A percentile compares a stretch with the other conserved stretches of the same genome.
Conservation (phyloP, 108 stramenopile species). For the Nitzschia sp. region DNA sequence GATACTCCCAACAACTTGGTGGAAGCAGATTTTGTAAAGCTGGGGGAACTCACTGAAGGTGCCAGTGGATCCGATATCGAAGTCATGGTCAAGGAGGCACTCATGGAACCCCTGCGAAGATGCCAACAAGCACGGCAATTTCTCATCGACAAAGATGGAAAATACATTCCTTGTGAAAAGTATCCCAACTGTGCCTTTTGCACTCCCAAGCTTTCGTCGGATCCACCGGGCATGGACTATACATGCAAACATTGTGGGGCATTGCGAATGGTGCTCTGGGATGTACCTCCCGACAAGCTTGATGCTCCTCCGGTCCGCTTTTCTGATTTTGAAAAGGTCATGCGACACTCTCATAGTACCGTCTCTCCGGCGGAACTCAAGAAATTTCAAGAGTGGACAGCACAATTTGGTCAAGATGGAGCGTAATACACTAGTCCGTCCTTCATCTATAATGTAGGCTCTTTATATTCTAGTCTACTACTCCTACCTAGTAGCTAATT, state of each 20-base stretch:
- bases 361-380: constrained; percentile 93
- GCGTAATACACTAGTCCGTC: constrained; percentile 40
- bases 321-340: constrained; percentile 78
- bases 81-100: constrained; percentile 95
- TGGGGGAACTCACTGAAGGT: constrained; percentile 86
- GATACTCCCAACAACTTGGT: constrained; percentile 89
- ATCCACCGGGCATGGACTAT: constrained; percentile 66
- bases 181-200: constrained; percentile 94
- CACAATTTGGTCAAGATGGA: constrained; percentile 97
- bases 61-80: constrained; percentile 94
- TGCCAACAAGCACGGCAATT: constrained; percentile 97
- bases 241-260: constrained; percentile 90
- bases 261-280: constrained; percentile 91
- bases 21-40: constrained; percentile 78
- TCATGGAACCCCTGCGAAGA: constrained; percentile 96
- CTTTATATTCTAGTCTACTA: neutral
- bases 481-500: neutral
- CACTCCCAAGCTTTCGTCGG: constrained; percentile 84
- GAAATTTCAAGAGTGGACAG: constrained; percentile 95
- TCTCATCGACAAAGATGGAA: constrained; percentile 51
- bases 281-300: constrained; percentile 85
- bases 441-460: neutral
- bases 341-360: constrained; percentile 74
- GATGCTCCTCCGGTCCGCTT: constrained; percentile 72
- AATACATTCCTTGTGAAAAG: constrained; percentile 72